Evolutionary conservation across 2,329 filamentous ascomycete genomes (phyloP), one percentile per base, ranked within the genome.

Genomic region (Calonectria hawksworthii): DNA sequence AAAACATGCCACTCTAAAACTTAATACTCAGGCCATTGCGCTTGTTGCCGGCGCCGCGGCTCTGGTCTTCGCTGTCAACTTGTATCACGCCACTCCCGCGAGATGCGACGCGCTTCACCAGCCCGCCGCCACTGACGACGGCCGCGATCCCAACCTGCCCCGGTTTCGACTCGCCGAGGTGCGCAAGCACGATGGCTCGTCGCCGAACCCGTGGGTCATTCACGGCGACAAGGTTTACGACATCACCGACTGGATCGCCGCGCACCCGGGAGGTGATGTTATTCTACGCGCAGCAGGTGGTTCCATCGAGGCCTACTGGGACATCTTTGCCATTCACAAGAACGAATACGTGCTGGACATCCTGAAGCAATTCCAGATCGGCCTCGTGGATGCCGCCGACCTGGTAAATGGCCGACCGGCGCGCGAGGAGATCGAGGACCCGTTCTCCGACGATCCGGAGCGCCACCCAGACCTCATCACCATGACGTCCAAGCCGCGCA

Each of bases 301-400:
- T 47, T 90, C 89, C 70, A 90, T 94, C 65, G 92, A 94, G 67
- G 89, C 90, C 0, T 94, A 93, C 83, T 94, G 93, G 93, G 87
- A 93, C 74, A 93, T 94, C 68, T 94, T 94, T 81, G 87, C 89
- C 61, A 94, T 94, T 73, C 93, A 94, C 85, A 92, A 94, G 81
- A 88, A 89, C 23, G 87, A 90, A 52, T 90, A 94, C 74, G 92
- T 94, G 8, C 88, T 89, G 74, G 91, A 93, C 66, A 92, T 94
- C 51, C 86, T 94, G 0, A 87, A 91, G n/a, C 88, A 92, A 77
- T 94, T 92, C 80, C 85, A 89, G 32, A 92, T 94, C 61, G 93
- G 93, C 34, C 89, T 88, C 61, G 87, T 94, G 3, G 89, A 94
- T 75, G 83, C 84, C 1, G 86, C 85, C 13, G 93, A 94, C 79